Base-by-base conservation (phyloP, 1,284 basidiomycete genomes). In the Apiotrichum siamense region DNA sequence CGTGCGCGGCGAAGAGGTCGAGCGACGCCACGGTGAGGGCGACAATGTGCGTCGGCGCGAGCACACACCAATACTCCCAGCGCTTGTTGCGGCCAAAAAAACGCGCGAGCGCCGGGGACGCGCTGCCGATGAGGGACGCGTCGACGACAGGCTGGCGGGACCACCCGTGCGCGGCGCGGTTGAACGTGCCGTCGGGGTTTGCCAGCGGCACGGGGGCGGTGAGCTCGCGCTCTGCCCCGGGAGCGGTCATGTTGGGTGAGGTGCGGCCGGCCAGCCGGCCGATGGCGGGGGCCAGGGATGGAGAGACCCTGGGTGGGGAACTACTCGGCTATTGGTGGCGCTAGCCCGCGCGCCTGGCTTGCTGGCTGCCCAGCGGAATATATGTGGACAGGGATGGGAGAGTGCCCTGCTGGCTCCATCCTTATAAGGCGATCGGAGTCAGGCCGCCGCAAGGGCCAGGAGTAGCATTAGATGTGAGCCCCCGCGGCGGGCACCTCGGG, bases 61-160 rank as follows among this genome's bases (percentile, higher is more conserved):
- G 13, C 17, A 55, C 23, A 33, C 46, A 44, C 54, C 54, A 55
- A 46, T 55, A 55, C 46, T 55, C 54, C 54, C 54, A 55, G 7
- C 54, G 54, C 46, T 46, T 40, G 49, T 55, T 55, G 24, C 31
- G 36, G 4, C 23, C 24, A 17, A 44, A 44, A n/a, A n/a, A n/a
- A n/a, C n/a, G n/a, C n/a, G n/a, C 18, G 20, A 13, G 42, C 33
- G 7, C 37, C n/a, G 23, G 7, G 25, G 41, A n/a, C 17, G 26
- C 12, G 26, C 11, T 3, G n/a, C 44, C 50, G 43, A 55, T 52
- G 13, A 35, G 38, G 20, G 37, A 12, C 12, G 44, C 45, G 46
- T 51, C 49, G 20, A 51, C 42, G 3, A 51, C 21, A 3, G 54
- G 49, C 23, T 42, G 45, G 13, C 54, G 54, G 13, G 42, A 47